These are phyloP conservation scores for Fusarium napiforme DNA, from an alignment of 2,329 filamentous ascomycete species.

Conservation along the genomic window DNA sequence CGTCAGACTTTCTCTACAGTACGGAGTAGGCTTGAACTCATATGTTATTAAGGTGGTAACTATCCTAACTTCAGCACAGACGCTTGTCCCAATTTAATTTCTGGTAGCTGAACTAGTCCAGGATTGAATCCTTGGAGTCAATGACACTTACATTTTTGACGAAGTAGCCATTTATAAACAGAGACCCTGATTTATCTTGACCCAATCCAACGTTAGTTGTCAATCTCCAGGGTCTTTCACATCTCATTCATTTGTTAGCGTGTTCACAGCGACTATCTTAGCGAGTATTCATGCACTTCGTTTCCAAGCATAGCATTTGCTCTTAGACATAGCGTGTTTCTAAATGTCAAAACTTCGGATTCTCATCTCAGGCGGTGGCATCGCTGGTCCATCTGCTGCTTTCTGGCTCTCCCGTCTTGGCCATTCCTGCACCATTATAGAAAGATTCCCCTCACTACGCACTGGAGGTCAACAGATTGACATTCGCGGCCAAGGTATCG, in stretches of 20 bases:
- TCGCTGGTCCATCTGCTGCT: constrained; percentile 57
- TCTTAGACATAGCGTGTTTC: too few species aligned
- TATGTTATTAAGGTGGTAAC: not conserved
- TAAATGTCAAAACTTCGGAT: constrained; percentile 51
- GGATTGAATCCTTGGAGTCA: not conserved
- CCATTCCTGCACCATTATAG: constrained; percentile 56
- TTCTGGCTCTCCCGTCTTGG: constrained; percentile 53
- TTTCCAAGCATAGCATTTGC: not conserved
- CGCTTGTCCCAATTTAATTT: not conserved
- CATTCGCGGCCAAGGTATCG: constrained; percentile 55
- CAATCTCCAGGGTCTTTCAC: not conserved
- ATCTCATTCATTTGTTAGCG: not conserved
- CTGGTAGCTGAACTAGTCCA: not conserved
- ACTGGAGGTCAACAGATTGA: constrained; percentile 59
- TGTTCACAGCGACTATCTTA: not conserved
- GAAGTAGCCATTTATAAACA: not conserved
- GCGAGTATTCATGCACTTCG: not conserved
- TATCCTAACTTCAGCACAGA: not conserved
- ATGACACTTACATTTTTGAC: constrained; percentile 21
- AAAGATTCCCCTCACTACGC: constrained; percentile 53
- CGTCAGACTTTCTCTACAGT: not conserved
- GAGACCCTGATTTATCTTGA: not conserved
- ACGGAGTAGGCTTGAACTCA: not conserved
- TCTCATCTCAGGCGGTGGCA: constrained; percentile 60
- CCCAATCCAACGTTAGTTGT: too few species aligned